Evolutionary conservation across 495 filamentous ascomycete genomes (phyloP), one percentile per base, ranked within the genome.

Genomic region (Stereocaulon alpinum): DNA sequence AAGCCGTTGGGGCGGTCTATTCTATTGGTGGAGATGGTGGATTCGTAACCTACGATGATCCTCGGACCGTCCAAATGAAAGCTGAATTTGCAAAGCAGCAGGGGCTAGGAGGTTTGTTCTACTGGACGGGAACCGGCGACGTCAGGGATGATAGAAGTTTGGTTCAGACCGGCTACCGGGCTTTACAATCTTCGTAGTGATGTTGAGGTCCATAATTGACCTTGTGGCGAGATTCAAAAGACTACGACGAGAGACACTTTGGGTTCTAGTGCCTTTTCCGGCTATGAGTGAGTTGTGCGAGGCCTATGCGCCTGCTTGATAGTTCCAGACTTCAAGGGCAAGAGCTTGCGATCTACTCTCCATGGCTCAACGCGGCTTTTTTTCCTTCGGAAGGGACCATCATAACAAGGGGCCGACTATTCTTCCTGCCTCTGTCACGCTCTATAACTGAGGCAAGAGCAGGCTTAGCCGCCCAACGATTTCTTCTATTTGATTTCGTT

Each of bases 91-190:
- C 84, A 67, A 89, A 82, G 63, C 78, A 86, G 61, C 82, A 83
- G 60, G 81, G 82, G 24, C 78, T 96, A 0, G 91, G 86, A 17
- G 91, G 91, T 0, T 71, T 96, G 40, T 95, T 94, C 69, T 96
- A 91, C 71, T 96, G 89, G 91, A 87, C 87, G 56, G 89, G 88
- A n/a, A 86, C 86, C 20, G 86, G 82, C 3, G 91, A 96, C 72
- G 78, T 79, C 5, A 79, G 78, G 61, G 82, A 78, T 47, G 74
- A 80, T 41, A 74, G 85, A 61, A 93, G 89, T 70, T 69, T 95
- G 65, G 80, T 94, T 50, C 80, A 86, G 47, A 80, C 86, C 3
- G 86, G 86, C 34, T 45, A 57, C 34, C 60, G 60, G 40, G 45
- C 56, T 50, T 50, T 58, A n/a, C 18, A 58, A 6, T 11, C 37